Conservation (phyloP, 179 eudicot genomes). For the Beta macrorhiza region DNA sequence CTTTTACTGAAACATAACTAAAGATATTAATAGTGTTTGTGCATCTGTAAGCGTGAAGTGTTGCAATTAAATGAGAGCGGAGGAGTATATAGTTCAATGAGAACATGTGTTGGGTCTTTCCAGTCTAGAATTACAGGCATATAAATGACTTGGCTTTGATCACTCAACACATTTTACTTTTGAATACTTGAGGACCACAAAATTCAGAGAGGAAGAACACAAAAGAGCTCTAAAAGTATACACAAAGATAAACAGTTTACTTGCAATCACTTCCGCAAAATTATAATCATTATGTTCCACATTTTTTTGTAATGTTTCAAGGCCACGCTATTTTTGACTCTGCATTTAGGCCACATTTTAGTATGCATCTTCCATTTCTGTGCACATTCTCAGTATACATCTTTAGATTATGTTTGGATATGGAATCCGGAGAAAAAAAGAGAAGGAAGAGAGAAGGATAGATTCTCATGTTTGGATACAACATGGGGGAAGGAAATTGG, state of each 20-base stretch:
- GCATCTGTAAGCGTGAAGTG: no score
- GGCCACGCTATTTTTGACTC: not conserved
- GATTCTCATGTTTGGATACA: no score
- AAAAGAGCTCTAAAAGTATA: not conserved
- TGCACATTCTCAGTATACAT: not conserved
- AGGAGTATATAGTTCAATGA: not conserved
- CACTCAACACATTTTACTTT: not conserved
- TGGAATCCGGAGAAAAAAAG: no score
- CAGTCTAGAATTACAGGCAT: conserved; percentile 3
- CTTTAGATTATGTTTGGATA: no score
- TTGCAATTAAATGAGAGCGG: no score
- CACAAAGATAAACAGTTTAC: not conserved
- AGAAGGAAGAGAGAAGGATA: no score
- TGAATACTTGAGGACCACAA: not conserved
- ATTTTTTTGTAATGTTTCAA: not conserved
- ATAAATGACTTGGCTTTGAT: not conserved
- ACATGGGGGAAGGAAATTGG: no score
- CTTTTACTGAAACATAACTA: no score
- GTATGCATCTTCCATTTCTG: not conserved
- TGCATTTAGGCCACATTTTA: not conserved
- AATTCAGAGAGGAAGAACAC: not conserved
- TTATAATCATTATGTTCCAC: not conserved
- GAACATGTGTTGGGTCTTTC: not conserved
- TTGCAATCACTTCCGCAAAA: not conserved
- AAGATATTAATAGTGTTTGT: no score